Base-by-base conservation (phyloP, 331 rosid genomes). In the Arachis monticola region DNA sequence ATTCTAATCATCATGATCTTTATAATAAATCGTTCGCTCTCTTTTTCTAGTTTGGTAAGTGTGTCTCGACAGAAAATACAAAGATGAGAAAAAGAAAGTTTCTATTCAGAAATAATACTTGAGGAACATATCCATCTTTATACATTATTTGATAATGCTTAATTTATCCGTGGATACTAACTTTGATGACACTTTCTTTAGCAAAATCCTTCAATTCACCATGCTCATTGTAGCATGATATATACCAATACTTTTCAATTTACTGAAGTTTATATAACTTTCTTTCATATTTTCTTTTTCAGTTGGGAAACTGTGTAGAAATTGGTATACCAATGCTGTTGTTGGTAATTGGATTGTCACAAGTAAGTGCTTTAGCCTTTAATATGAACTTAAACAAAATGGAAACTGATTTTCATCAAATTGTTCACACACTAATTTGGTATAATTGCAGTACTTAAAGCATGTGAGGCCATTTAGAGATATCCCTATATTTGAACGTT, bases 231-330 rank as follows among this genome's bases (percentile, higher is more conserved):
- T 69, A 31, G 67, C 59, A 3, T 30, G 48, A 74, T 75, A 56
- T 57, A 72, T 65, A 35, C 70, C 70, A 14, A 12, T 60, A 50
- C 57, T 53, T 55, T 7, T 8, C 47, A 38, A 38, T 38, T 13
- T 53, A 11, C 40, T 41, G 22, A 38, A 45, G 35, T 60, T 70
- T 67, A 55, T 22, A 12, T 51, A 60, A 65, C 41, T 69, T 50
- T 38, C 38, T 72, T 7, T 9, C 9, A 35, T 58, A n/a, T 80
- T 60, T 73, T 75, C 62, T 10, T 75, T 75, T 77, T 82, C 96
- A 94, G 99, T 59, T 94, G 82, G 99, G 99, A 17, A 83, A 85
- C 71, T 94, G 99, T 50, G 93, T 94, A 67, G 99, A 94, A 87
- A 88, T 94, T 74, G 99, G 97, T 45, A 59, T 94, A 77, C 99